Base-by-base conservation (phyloP, 2,329 filamentous ascomycete genomes). In the Fusarium neocosmosporiellum region DNA sequence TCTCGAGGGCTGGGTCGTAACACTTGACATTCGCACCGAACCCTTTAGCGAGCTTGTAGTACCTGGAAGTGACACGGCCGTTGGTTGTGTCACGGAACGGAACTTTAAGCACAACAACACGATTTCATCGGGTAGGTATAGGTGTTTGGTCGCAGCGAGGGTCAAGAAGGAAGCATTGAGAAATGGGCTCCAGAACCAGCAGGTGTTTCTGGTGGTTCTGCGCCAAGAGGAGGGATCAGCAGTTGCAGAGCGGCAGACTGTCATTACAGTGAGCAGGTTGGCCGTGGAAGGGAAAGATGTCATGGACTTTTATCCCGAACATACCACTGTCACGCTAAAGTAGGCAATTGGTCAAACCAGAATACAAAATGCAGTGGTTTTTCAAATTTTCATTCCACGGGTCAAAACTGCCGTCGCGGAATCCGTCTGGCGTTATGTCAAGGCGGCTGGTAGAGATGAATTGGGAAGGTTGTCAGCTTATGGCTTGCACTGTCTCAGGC, bases 31-130 rank as follows among this genome's bases (percentile, higher is more conserved):
- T 27, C 34, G 54, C 11, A 57, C 54, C 0, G 34, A 57, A 4
- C 54, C 54, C 20, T 57, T 57, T 36, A 57, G 54, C 18, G 54
- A 57, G 54, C 22, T 57, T 7, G 34, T 57, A 7, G 22, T 39
- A 39, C 54, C 34, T 8, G 34, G 34, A 14, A 57, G 54, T 37
- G 34, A 39, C 1, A 57, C 54, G 7, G 54, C 54, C 14, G 34
- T 57, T 39, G 54, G 54, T 13, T 57, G 54, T 37, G 18, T 57
- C 8, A 57, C 54, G 16, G 54, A 57, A 6, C 20, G 54, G 2
- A 57, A 57, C 10, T 57, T 57, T 13, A 57, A 57, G 34, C 54
- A 57, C 33, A 57, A 57, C 33, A 57, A 57, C 34, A 57, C 54
- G 9, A 34, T 57, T 27, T 22, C 54, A 5, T 29, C 33, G 7